Conservation (phyloP, 106 monocot genomes). For the Allium fistulosum region DNA sequence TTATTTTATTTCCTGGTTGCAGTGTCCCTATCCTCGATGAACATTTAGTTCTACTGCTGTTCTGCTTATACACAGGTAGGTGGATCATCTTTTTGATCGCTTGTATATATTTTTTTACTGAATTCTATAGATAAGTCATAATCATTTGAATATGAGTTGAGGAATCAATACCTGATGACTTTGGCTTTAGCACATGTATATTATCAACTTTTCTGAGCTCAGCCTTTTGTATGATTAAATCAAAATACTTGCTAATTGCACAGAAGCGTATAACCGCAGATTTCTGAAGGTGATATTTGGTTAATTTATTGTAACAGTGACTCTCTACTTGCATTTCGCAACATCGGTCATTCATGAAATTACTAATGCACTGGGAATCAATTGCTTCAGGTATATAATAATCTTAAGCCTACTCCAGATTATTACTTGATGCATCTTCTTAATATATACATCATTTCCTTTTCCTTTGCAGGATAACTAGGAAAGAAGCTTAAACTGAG, state of each 20-base stretch:
- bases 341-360: conserved; percentile 86
- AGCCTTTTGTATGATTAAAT: neutral
- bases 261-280: too few relatives aligned
- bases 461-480: too few relatives aligned
- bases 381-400: conserved; percentile 74
- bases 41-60: conserved; percentile 54
- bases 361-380: conserved; percentile 77
- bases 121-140: too few relatives aligned
- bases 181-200: neutral
- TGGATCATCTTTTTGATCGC: too few relatives aligned
- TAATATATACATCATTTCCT: too few relatives aligned
- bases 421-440: too few relatives aligned
- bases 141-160: neutral
- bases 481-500: too few relatives aligned
- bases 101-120: too few relatives aligned
- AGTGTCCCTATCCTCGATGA: conserved; percentile 80
- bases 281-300: neutral
- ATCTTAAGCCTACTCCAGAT: neutral
- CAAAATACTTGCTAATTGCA: too few relatives aligned
- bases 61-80: conserved; percentile 57
- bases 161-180: neutral
- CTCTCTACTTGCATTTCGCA: conserved; percentile 79
- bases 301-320: conserved; percentile 33
- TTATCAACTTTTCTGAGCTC: neutral
- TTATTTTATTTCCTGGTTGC: conserved; percentile 5